Conservation (phyloP, 805 yeast genomes). For the Brettanomyces anomalus region DNA sequence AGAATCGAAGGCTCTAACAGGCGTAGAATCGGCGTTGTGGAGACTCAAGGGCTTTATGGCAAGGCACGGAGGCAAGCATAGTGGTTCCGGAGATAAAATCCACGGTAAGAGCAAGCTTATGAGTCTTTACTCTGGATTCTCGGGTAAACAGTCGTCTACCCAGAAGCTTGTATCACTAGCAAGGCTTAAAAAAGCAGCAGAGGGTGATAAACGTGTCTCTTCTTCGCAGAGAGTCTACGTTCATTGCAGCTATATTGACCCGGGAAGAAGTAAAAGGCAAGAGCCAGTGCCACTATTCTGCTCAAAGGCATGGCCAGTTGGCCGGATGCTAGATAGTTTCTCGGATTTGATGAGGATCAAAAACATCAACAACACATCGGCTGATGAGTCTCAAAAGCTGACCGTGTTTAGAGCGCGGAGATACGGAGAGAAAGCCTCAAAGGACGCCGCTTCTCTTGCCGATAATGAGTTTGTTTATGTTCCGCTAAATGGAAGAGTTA, state of each 20-base stretch:
- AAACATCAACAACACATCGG: constrained; percentile 41
- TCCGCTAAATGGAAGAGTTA: constrained; percentile 32
- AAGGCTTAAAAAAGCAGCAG: constrained; percentile 35
- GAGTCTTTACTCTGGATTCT: not conserved
- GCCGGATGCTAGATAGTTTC: constrained; percentile 45
- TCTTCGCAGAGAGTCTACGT: constrained; percentile 38
- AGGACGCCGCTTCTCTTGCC: not conserved
- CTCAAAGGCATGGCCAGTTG: constrained; percentile 51
- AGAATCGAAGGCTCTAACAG: constrained; percentile 1
- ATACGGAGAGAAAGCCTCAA: constrained; percentile 12
- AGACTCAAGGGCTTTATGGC: constrained; percentile 4
- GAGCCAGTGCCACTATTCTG: constrained; percentile 30
- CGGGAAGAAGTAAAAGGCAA: constrained; percentile 8
- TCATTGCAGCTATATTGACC: constrained; percentile 35
- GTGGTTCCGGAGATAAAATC: not conserved
- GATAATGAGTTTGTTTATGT: constrained; percentile 22
- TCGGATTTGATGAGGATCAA: constrained; percentile 37
- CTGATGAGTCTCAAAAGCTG: constrained; percentile 32
- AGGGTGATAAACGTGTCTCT: constrained; percentile 41
- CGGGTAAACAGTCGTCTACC: constrained; percentile 1
- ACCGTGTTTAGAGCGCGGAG: constrained; percentile 34
- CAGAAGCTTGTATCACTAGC: constrained; percentile 27
- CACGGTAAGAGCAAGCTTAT: not conserved
- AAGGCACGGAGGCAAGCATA: constrained; percentile 4
- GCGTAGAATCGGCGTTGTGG: constrained; percentile 11